phyloP scores from a whole-genome alignment of 2,329 filamentous ascomycete genomes.

The Calycina herbarum region DNA sequence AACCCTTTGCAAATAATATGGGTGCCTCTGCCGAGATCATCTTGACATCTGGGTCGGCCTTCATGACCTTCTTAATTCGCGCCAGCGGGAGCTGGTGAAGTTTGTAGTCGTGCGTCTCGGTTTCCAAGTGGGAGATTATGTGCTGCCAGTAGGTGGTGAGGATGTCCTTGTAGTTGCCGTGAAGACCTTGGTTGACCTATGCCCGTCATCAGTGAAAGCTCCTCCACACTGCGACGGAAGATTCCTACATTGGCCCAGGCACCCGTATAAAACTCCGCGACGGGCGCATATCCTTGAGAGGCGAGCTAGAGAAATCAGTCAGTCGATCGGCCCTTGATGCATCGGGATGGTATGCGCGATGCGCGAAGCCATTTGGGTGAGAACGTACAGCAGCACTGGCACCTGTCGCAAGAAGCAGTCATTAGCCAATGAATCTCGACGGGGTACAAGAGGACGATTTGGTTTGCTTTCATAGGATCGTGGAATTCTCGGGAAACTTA shows the following conservation, averaged over 20 bases:
- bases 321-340: constrained; percentile 23
- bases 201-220: constrained; percentile 28
- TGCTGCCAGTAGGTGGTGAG: constrained; percentile 99
- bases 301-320: constrained; percentile 61
- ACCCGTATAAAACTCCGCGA: constrained; percentile 85
- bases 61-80: constrained; percentile 99
- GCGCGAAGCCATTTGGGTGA: constrained; percentile 10
- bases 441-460: constrained; percentile 2
- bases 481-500: constrained; percentile 44
- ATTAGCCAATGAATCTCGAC: constrained; percentile 30
- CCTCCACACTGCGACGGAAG: constrained; percentile 11
- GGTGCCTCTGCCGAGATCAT: constrained; percentile 99
- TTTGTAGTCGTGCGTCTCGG: constrained; percentile 96
- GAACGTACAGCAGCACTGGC: constrained; percentile 66
- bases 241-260: constrained; percentile 86
- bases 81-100: constrained; percentile 93
- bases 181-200: constrained; percentile 92
- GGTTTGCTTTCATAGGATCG: constrained; percentile 22
- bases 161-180: constrained; percentile 92
- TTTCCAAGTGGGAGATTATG: constrained; percentile 92
- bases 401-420: constrained; percentile 45
- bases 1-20: constrained; percentile 96
- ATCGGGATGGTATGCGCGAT: not conserved
- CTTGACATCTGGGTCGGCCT: constrained; percentile 97
- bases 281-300: constrained; percentile 83